Evolutionary conservation across 495 filamentous ascomycete genomes (phyloP).

Genomic region (Aspergillus nanangensis): DNA sequence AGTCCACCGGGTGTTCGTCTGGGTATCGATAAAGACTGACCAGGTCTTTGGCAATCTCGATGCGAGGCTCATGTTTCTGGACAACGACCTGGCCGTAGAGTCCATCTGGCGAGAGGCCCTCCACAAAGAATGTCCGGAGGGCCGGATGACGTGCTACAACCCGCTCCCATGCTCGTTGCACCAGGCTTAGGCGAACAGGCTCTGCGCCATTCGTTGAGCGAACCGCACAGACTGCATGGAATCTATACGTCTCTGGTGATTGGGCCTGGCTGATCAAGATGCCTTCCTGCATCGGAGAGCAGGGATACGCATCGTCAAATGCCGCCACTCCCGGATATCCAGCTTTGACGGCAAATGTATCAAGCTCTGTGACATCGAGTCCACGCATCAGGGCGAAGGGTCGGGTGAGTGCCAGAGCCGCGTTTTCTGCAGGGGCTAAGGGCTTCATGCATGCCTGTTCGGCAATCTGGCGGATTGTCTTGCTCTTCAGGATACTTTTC

Average conservation of each 20-base stretch:
- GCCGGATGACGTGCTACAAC: slow-evolving; percentile 34
- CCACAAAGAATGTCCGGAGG: slow-evolving; percentile 33
- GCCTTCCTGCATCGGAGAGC: not conserved
- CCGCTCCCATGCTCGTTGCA: slow-evolving; percentile 24
- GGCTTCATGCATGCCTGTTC: too few species aligned
- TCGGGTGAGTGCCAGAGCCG: too few species aligned
- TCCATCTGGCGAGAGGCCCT: slow-evolving; percentile 21
- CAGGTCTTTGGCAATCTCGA: not conserved
- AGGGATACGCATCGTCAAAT: slow-evolving; percentile 1
- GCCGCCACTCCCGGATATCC: too few species aligned
- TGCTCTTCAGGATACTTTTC: too few species aligned
- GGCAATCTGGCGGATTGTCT: too few species aligned
- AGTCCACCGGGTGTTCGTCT: not conserved
- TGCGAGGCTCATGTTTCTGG: slow-evolving; percentile 8
- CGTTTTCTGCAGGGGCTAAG: too few species aligned
- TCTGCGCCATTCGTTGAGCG: slow-evolving; percentile 3
- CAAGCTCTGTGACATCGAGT: too few species aligned
- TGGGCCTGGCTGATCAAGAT: slow-evolving; percentile 6
- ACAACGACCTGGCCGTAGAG: slow-evolving; percentile 34
- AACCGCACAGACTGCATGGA: not conserved
- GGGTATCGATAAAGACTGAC: too few species aligned
- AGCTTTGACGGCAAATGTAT: too few species aligned
- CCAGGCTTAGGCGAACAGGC: not conserved
- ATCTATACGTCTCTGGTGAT: not conserved
- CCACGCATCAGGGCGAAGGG: too few species aligned